Percentiles rank a stretch among this genome's conserved stretches.
Evolutionary conservation across 257 asterid genomes (phyloP).

Genomic region (Anisodus acutangulus): DNA sequence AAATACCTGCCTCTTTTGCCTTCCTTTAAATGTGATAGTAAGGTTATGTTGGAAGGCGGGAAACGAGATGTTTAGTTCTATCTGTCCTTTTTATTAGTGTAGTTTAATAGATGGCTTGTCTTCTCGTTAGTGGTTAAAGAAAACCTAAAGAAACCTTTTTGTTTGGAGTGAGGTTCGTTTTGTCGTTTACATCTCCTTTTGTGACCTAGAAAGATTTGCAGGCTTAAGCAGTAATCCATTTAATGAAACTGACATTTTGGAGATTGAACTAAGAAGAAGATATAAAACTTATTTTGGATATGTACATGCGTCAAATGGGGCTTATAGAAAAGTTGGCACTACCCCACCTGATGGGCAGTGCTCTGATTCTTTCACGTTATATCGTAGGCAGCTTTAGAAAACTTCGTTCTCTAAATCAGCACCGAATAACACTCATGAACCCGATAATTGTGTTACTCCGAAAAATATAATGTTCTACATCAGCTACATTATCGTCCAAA

Average conservation of each 20-base stretch:
- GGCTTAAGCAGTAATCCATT: background rate
- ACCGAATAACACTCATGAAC: background rate
- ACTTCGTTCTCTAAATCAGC: background rate
- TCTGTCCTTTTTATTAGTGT: background rate
- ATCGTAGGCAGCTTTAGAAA: background rate
- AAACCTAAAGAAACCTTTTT: background rate
- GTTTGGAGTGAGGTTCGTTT: slow-evolving; percentile 18
- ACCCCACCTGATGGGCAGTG: too few species aligned
- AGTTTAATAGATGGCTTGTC: slow-evolving; percentile 13
- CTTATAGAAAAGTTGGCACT: too few species aligned
- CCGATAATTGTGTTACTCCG: background rate
- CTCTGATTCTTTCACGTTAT: background rate
- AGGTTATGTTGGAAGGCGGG: slow-evolving; percentile 4
- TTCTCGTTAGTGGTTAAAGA: background rate
- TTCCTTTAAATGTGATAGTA: background rate
- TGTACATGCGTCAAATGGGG: too few species aligned
- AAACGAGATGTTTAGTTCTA: background rate
- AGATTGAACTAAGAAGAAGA: background rate
- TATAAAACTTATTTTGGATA: background rate
- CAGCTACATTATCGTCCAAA: background rate
- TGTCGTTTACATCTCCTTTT: background rate
- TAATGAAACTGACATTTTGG: background rate
- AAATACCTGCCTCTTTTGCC: slow-evolving; percentile 24
- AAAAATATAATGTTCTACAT: background rate
- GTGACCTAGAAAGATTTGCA: background rate